Conservation (phyloP, 345 rosid genomes). For the Mangifera indica region DNA sequence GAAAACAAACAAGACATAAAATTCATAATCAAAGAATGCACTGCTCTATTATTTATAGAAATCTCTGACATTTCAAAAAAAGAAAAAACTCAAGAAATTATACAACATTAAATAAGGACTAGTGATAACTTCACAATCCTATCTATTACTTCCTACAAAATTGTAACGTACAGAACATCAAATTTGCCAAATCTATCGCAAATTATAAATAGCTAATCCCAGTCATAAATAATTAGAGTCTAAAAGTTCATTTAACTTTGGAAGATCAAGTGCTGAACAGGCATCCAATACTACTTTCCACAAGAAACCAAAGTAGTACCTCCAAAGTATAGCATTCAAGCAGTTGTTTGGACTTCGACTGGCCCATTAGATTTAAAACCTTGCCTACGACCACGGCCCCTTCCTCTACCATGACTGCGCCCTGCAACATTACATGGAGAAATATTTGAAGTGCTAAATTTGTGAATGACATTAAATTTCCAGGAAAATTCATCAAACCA, state of each 20-base stretch:
- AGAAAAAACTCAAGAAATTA: conserved; percentile 1
- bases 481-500: neutral
- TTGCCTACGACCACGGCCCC: conserved; percentile 19
- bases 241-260: neutral
- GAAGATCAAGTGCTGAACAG: conserved; percentile 13
- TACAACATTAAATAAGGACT: conserved; percentile 16
- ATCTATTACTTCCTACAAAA: conserved; percentile 23
- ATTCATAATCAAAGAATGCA: neutral
- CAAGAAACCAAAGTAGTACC: conserved; percentile 5
- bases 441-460: neutral
- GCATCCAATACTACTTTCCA: neutral
- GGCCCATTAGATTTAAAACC: conserved; percentile 13
- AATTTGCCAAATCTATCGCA: neutral
- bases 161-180: conserved; percentile 8
- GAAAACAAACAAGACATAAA: neutral
- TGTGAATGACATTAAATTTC: neutral
- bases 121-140: neutral
- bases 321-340: conserved; percentile 12
- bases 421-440: conserved; percentile 10
- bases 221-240: conserved; percentile 1
- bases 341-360: conserved; percentile 1
- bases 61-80: neutral
- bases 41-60: conserved; percentile 26
- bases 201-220: neutral
- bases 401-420: conserved; percentile 28